These are phyloP conservation scores for Microbotryum saponariae DNA, from an alignment of 1,284 basidiomycete genomes.

Conservation along the genomic window DNA sequence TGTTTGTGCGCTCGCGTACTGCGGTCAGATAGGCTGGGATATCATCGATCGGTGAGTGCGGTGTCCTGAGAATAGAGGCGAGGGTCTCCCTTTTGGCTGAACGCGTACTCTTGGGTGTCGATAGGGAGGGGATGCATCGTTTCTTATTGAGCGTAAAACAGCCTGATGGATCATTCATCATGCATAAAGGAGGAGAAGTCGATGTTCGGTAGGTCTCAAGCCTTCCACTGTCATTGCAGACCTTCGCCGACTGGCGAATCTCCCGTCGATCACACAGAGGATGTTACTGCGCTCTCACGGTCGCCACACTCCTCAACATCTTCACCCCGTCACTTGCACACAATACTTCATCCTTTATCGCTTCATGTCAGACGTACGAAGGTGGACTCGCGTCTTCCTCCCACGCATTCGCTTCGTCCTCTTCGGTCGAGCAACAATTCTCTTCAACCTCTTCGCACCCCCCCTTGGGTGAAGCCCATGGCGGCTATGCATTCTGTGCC, in stretches of 20 bases:
- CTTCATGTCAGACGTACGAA: constrained; percentile 88
- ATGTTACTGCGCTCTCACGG: constrained; percentile 64
- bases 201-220: constrained; percentile 65
- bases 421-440: constrained; percentile 28
- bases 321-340: constrained; percentile 76
- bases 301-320: constrained; percentile 66
- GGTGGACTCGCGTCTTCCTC: constrained; percentile 86
- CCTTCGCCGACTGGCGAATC: background rate
- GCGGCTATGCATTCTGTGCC: constrained; percentile 93
- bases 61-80: background rate
- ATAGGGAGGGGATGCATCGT: constrained; percentile 68
- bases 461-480: constrained; percentile 82
- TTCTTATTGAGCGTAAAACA: constrained; percentile 93
- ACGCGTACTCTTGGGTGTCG: constrained; percentile 48
- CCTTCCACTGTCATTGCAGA: background rate
- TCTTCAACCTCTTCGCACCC: constrained; percentile 33
- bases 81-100: background rate
- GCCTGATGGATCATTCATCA: constrained; percentile 87
- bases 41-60: constrained; percentile 38
- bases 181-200: constrained; percentile 79
- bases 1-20: constrained; percentile 66
- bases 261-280: constrained; percentile 47
- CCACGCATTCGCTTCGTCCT: constrained; percentile 50
- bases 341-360: constrained; percentile 47
- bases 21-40: constrained; percentile 52